Evolutionary conservation across 805 yeast species (phyloP).

Genomic region (Metschnikowia aberdeeniae): DNA sequence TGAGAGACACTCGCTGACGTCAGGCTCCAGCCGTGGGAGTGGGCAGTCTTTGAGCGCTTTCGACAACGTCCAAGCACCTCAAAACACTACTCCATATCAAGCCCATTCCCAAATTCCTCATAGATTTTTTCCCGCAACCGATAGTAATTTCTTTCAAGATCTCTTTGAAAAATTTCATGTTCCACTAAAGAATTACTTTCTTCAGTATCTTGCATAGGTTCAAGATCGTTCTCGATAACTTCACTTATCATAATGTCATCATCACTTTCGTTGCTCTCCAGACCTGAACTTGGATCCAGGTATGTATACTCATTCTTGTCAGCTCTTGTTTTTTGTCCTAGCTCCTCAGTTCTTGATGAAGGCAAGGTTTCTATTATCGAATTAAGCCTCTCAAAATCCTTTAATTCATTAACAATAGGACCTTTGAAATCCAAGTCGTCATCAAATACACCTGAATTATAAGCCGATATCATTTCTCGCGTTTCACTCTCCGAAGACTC

Average conservation of each 20-base stretch:
- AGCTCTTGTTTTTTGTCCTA: constrained; percentile 6
- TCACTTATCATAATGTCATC: constrained; percentile 37
- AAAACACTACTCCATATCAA: background rate
- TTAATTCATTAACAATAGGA: constrained; percentile 48
- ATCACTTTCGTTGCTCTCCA: constrained; percentile 6
- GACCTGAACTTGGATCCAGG: background rate
- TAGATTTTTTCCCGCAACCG: constrained; percentile 48
- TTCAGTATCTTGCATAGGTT: constrained; percentile 5
- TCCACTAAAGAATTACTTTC: constrained; percentile 39
- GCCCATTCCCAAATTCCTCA: background rate
- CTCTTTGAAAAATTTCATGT: constrained; percentile 27
- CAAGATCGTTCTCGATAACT: constrained; percentile 38
- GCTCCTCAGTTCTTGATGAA: background rate
- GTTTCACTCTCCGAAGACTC: constrained; percentile 34
- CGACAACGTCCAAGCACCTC: no score
- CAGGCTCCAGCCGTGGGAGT: no score
- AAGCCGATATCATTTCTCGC: constrained; percentile 60
- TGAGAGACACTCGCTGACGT: no score
- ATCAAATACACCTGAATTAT: constrained; percentile 55
- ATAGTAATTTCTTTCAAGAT: constrained; percentile 54
- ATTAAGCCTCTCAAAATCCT: constrained; percentile 53
- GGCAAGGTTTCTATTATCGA: constrained; percentile 38
- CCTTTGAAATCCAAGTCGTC: constrained; percentile 57
- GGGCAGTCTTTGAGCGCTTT: no score
- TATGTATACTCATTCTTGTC: background rate